Evolutionary conservation across 129 eudicot species (phyloP).

Genomic region (Centaurea solstitialis): DNA sequence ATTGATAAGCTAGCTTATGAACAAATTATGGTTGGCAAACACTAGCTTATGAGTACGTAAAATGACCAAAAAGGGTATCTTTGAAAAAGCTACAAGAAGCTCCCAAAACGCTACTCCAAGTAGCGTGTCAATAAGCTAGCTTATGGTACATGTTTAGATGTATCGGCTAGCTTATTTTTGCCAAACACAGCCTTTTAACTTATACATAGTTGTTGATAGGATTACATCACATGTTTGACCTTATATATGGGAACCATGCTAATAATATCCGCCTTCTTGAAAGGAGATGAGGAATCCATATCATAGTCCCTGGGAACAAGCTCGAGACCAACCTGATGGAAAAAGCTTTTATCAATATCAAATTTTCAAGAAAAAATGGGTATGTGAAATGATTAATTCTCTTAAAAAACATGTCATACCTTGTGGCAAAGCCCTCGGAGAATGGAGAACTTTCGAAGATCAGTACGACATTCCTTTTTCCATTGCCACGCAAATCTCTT

Average conservation of each 20-base stretch:
- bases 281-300: constrained; percentile 81
- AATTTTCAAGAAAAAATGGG: background rate
- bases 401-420: constrained; percentile 37
- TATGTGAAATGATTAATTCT: background rate
- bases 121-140: no score
- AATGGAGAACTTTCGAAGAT: constrained; percentile 82
- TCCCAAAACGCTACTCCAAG: no score
- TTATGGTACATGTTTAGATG: no score
- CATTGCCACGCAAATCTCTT: constrained; percentile 83
- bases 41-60: no score
- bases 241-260: constrained; percentile 95
- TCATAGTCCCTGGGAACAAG: constrained; percentile 93
- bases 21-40: no score
- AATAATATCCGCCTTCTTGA: constrained; percentile 73
- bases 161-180: no score
- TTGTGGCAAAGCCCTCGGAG: constrained; percentile 98
- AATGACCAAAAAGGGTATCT: no score
- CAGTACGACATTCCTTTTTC: constrained; percentile 63
- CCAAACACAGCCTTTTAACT: no score
- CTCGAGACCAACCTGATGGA: constrained; percentile 89
- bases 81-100: no score
- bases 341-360: constrained; percentile 4
- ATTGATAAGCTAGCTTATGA: no score
- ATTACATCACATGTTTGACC: constrained; percentile 43
- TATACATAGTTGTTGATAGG: background rate